phyloP scores from a whole-genome alignment of 164 flowering plant genomes.

The Vitis vinifera region DNA sequence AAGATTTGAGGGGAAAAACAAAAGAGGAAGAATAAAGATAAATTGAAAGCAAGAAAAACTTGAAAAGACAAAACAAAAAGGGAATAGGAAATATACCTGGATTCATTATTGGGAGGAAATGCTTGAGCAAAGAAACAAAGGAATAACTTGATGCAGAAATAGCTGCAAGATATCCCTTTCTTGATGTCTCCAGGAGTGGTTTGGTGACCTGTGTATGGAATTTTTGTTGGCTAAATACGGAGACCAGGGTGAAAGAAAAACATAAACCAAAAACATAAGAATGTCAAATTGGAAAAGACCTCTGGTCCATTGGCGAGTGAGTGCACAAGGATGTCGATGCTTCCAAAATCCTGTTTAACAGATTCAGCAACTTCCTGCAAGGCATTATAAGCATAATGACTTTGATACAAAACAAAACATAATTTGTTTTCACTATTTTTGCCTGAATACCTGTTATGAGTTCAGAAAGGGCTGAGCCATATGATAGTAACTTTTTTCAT shows the following conservation, averaged over 20 bases:
- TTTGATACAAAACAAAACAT: too few species aligned
- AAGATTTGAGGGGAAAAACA: too few species aligned
- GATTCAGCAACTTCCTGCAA: conserved; percentile 85
- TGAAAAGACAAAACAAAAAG: neutral
- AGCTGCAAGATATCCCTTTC: conserved; percentile 95
- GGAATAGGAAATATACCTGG: conserved; percentile 56
- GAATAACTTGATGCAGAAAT: conserved; percentile 97
- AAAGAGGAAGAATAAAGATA: too few species aligned
- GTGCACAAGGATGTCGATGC: conserved; percentile 97
- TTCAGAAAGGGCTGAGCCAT: too few species aligned
- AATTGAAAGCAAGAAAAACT: too few species aligned
- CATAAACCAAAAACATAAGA: neutral
- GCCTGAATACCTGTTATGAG: too few species aligned
- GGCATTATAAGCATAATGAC: neutral
- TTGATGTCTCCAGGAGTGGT: conserved; percentile 89
- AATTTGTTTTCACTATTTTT: too few species aligned
- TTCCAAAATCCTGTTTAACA: conserved; percentile 90
- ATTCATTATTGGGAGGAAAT: conserved; percentile 91
- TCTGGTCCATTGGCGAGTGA: conserved; percentile 99
- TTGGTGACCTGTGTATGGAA: conserved; percentile 61
- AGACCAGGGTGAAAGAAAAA: neutral
- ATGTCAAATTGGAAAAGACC: conserved; percentile 38
- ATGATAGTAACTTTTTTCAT: too few species aligned
- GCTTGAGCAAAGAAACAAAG: conserved; percentile 83
- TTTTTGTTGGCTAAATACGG: neutral